Evolutionary conservation across 352 stramenopile genomes (phyloP).

Genomic region (Pythium aristosporum): DNA sequence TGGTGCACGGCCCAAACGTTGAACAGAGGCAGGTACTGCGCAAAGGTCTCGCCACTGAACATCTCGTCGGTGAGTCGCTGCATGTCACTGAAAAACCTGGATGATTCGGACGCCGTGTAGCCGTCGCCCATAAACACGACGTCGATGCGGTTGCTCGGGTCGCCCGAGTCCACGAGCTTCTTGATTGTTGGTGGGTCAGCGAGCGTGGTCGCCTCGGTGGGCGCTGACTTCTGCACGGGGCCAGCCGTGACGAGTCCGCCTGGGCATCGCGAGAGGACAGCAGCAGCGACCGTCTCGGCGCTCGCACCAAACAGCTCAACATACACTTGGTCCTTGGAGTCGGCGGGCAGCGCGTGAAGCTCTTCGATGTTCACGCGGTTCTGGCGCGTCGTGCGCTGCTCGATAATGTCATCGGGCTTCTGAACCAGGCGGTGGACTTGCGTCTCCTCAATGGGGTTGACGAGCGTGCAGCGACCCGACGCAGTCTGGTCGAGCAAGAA

Average conservation of each 20-base stretch:
- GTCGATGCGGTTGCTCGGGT: slow-evolving; percentile 39
- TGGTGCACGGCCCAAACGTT: slow-evolving; percentile 16
- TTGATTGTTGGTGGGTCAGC: slow-evolving; percentile 3
- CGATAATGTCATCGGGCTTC: slow-evolving; percentile 17
- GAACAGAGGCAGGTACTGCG: slow-evolving; percentile 22
- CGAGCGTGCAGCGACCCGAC: slow-evolving; percentile 19
- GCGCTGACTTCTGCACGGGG: neutral
- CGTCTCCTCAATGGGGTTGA: slow-evolving; percentile 14
- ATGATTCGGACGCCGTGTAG: slow-evolving; percentile 33
- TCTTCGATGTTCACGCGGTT: slow-evolving; percentile 20
- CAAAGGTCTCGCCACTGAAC: slow-evolving; percentile 29
- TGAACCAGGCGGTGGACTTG: slow-evolving; percentile 22
- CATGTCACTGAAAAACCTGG: slow-evolving; percentile 38
- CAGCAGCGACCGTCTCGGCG: slow-evolving; percentile 8
- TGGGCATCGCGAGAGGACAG: slow-evolving; percentile 15
- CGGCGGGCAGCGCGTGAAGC: slow-evolving; percentile 8
- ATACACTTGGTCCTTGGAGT: slow-evolving; percentile 6
- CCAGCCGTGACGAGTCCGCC: slow-evolving; percentile 6
- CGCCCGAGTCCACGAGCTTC: slow-evolving; percentile 40
- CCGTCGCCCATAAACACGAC: slow-evolving; percentile 50
- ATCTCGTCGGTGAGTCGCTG: slow-evolving; percentile 37
- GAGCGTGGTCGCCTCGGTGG: neutral
- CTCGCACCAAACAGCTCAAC: slow-evolving; percentile 23
- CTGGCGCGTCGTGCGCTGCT: slow-evolving; percentile 18
- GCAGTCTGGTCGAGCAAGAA: slow-evolving; percentile 4